Evolutionary conservation across 768 basidiomycete species (phyloP), one percentile per base, ranked within the genome.

Genomic region (Lentinula guzmanii): DNA sequence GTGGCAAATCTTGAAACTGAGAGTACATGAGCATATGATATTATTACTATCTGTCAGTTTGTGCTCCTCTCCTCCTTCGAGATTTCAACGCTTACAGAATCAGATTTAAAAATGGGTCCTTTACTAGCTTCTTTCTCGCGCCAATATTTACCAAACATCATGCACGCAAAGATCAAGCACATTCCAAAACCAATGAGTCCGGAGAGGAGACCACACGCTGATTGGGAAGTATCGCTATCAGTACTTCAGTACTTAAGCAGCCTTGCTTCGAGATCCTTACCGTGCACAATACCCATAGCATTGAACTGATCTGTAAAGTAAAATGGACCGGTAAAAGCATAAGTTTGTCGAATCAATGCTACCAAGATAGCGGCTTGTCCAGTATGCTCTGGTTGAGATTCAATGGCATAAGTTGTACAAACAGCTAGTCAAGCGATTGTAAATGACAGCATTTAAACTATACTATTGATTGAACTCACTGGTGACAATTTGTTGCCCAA

Each of bases 401-500:
- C 58, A 15, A 60, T 52, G 18, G 58, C 58, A 52, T 60, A 60
- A 9, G 58, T 60, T 16, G 41, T 51, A 18, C 46, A 51, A 21
- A 60, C 58, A 21, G 58, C 55, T 56, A 56, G 8, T n/a, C 5
- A 28, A 4, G 15, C 31, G 28, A 21, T 8, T 18, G 24, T 51
- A 28, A 45, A 45, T 7, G 43, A 45, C 7, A 45, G 28, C 28
- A 2, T 28, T 28, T 5, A 45, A 5, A 16, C 4, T 18, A 18
- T 48, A 41, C 8, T 5, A 18, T 7, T 43, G 42, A 11, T n/a
- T 35, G 33, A 28, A n/a, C 55, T 56, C 13, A 56, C 55, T 60
- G 4, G 58, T 51, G 58, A 60, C 58, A 50, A 60, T n/a, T 31
- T 60, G 58, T 28, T 21, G 34, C 48, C 58, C 58, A 21, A 60